These are phyloP conservation scores for Sphagnum tenellum DNA, from an alignment of 225 moss, liverwort and hornwort species.

Conservation along the genomic window DNA sequence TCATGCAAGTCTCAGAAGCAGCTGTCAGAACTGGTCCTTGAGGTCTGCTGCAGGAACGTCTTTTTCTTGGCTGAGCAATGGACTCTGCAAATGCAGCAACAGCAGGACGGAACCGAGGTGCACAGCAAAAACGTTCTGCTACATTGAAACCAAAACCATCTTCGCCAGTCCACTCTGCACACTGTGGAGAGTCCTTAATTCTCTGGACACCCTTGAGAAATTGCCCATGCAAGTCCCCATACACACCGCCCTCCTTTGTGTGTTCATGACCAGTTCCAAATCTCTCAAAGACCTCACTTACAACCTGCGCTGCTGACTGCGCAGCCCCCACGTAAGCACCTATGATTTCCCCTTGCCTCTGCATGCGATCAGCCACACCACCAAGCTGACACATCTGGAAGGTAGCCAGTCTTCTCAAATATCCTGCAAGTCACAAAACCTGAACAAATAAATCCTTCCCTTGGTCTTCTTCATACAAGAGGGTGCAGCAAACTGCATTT, in stretches of 20 bases:
- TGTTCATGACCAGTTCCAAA: slow-evolving; percentile 29
- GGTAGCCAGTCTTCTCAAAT: slow-evolving; percentile 4
- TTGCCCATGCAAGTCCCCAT: slow-evolving; percentile 14
- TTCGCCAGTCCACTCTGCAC: slow-evolving; percentile 56
- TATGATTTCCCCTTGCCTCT: slow-evolving; percentile 31
- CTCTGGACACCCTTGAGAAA: slow-evolving; percentile 14
- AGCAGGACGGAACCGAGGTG: slow-evolving; percentile 16
- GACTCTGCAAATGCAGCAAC: slow-evolving; percentile 42
- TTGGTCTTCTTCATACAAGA: no score
- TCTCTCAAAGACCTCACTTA: slow-evolving; percentile 23
- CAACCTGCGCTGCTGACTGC: slow-evolving; percentile 24
- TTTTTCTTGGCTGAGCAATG: slow-evolving; percentile 15
- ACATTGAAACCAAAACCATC: slow-evolving; percentile 27
- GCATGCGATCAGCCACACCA: slow-evolving; percentile 42
- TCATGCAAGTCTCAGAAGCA: slow-evolving; percentile 11
- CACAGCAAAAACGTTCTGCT: slow-evolving; percentile 4
- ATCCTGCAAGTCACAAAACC: background rate
- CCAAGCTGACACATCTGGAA: slow-evolving; percentile 23
- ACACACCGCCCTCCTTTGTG: slow-evolving; percentile 17
- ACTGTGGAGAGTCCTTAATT: slow-evolving; percentile 49
- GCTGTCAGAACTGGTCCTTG: slow-evolving; percentile 4
- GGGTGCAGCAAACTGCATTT: no score
- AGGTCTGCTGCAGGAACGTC: slow-evolving; percentile 10
- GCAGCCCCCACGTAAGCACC: slow-evolving; percentile 19
- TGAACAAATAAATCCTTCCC: no score